phyloP scores from a whole-genome alignment of 805 yeast species.

The Spathaspora hagerdaliae region DNA sequence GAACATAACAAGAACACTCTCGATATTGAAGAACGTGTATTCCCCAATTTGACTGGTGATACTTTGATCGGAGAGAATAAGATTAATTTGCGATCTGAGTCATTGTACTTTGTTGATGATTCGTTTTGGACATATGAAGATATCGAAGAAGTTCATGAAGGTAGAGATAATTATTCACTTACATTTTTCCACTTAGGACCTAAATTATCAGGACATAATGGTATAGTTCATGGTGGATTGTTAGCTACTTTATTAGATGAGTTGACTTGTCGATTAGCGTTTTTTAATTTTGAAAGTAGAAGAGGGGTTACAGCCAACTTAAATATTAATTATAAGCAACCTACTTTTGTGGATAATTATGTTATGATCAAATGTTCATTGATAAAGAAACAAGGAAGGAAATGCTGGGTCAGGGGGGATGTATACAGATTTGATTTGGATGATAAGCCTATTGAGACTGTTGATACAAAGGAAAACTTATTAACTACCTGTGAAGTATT shows the following conservation, averaged over 20 bases:
- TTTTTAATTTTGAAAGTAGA: constrained; percentile 35
- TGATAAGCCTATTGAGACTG: constrained; percentile 12
- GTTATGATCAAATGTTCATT: constrained; percentile 32
- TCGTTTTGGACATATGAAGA: constrained; percentile 17
- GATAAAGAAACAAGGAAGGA: constrained; percentile 31
- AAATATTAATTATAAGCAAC: constrained; percentile 36
- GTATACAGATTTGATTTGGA: constrained; percentile 17
- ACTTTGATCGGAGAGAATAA: constrained; percentile 32
- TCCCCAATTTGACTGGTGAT: constrained; percentile 34
- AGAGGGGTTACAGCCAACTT: constrained; percentile 43
- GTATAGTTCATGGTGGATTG: constrained; percentile 42
- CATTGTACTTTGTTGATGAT: constrained; percentile 33
- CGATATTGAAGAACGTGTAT: constrained; percentile 21
- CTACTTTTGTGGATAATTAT: constrained; percentile 28
- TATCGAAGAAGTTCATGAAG: constrained; percentile 17
- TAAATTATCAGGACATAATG: constrained; percentile 35
- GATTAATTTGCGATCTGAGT: constrained; percentile 28
- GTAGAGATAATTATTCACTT: constrained; percentile 22
- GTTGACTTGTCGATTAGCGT: constrained; percentile 39
- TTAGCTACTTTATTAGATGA: constrained; percentile 42
- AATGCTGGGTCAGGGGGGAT: constrained; percentile 36
- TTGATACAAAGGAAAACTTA: constrained; percentile 21
- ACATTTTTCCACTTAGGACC: constrained; percentile 39
- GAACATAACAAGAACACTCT: constrained; percentile 2
- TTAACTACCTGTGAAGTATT: constrained; percentile 36